Percentiles rank a stretch among this genome's conserved stretches.
phyloP scores from a whole-genome alignment of 495 filamentous ascomycete genomes.

The Penicillium canariense region DNA sequence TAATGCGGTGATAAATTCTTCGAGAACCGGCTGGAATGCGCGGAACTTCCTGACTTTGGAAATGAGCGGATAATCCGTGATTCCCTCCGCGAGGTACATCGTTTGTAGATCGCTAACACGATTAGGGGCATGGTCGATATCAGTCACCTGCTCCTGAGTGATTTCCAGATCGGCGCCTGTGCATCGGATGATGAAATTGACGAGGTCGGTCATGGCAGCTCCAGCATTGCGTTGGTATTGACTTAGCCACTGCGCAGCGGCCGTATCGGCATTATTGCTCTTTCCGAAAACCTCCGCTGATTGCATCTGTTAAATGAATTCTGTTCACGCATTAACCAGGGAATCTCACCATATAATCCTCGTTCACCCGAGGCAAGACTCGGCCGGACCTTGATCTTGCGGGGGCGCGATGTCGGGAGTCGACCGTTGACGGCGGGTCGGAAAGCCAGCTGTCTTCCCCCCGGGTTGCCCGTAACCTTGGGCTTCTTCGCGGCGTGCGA shows the following conservation, averaged over 20 bases:
- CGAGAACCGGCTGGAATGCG: slow-evolving; percentile 71
- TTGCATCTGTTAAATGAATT: slow-evolving; percentile 4
- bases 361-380: slow-evolving; percentile 62
- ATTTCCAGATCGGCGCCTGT: slow-evolving; percentile 77
- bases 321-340: background rate
- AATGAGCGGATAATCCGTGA: slow-evolving; percentile 90
- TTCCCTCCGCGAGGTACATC: slow-evolving; percentile 71
- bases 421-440: slow-evolving; percentile 49
- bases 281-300: slow-evolving; percentile 80
- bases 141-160: slow-evolving; percentile 72
- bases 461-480: slow-evolving; percentile 60
- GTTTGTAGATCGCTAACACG: slow-evolving; percentile 75
- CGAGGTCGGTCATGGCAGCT: slow-evolving; percentile 71
- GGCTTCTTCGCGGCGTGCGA: slow-evolving; percentile 45
- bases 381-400: slow-evolving; percentile 57
- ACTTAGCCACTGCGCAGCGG: slow-evolving; percentile 77
- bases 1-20: slow-evolving; percentile 72
- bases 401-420: slow-evolving; percentile 40
- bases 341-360: slow-evolving; percentile 71
- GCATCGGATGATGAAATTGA: slow-evolving; percentile 84
- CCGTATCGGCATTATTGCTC: slow-evolving; percentile 63
- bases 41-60: slow-evolving; percentile 69
- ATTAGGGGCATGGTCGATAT: slow-evolving; percentile 74
- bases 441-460: slow-evolving; percentile 47
- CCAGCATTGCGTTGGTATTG: slow-evolving; percentile 67